Base-by-base conservation (phyloP, 495 filamentous ascomycete species). In the Letharia columbiana region DNA sequence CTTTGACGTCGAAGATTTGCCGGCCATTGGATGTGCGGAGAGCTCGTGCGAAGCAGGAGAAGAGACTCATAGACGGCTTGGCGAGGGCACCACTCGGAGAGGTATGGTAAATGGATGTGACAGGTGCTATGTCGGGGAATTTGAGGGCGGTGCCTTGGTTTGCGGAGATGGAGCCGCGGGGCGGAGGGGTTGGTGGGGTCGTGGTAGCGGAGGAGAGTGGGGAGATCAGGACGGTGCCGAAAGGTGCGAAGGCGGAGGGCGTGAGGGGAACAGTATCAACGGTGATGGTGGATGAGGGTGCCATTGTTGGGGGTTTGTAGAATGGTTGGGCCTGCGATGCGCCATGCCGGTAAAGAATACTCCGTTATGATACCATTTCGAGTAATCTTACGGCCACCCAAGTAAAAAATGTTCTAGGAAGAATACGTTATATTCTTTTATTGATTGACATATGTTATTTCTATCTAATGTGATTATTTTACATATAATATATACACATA, bases 91-190 rank as follows among this genome's bases (percentile, higher is more conserved):
- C 77, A 76, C 87, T 93, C 11, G 87, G 86, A 9, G 88, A 83
- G 41, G 77, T 75, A 62, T 74, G 75, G 75, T 96, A 96, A 63
- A 83, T 77, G 73, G 96, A 83, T 45, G 76, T 69, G 69, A 91
- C 77, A 12, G 84, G 83, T 20, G 91, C 89, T 62, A 96, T 84
- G 71, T 89, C 83, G 66, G 84, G 82, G 79, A 90, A 93, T 78
- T 96, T 96, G 70, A 91, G 81, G 8, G 94, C 93, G 54, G 87
- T 87, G 70, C 87, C 86, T 79, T 98, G 94, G 80, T 98, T 98
- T 69, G 91, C 85, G 61, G 61, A 64, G 35, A 67, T 61, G 68
- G 20, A 66, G 66, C 73, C 28, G 45, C 23, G 65, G 75, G 76
- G 81, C 71, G 74, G 77, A 62, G 71, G 80, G 73, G 66, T 75